Base-by-base conservation (phyloP, 1,284 basidiomycete species). In the Tremellales sp. region DNA sequence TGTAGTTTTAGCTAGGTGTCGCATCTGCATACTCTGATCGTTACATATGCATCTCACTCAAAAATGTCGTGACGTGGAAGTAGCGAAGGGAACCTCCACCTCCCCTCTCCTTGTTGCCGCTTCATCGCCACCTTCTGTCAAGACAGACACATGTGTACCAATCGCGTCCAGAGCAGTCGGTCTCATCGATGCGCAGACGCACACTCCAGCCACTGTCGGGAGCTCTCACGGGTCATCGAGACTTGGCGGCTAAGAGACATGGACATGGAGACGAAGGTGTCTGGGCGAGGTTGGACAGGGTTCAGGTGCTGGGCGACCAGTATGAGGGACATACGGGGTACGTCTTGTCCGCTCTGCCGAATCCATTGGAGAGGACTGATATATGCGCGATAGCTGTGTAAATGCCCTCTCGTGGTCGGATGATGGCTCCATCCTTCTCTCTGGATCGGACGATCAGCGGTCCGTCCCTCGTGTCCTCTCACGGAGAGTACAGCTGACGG, bases 341-440 rank as follows among this genome's bases (percentile, higher is more conserved):
- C 44, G 65, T 51, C 19, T 25, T 34, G 21, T 29, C 19, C 34
- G 24, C 24, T 39, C 16, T 24, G 13, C 31, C 18, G 10, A 24
- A 13, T 4, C 16, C 41, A 14, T 29, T 3, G 31, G 18, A 31
- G 14, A 48, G 35, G 39, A 16, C 10, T 27, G 47, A 48, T 22
- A 14, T 16, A 14, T 29, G 19, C 21, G 1, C 19, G 8, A 6
- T 22, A 58, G 73, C 13, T 91, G 87, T 58, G 85, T 92, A 14
- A 92, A 92, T 64, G 87, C 90, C 9, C 66, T 93, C 13, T 84
- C 81, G 50, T 94, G 90, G 90, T 82, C 83, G 2, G 77, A 77
- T 45, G 80, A 84, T 51, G 90, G 89, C 1, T 77, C 82, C 43
- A 68, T 84, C 5, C 74, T 93, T 27, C 72, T 92, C 14, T 87